Conservation (phyloP, 495 filamentous ascomycete species). For the Penicillium egyptiacum region DNA sequence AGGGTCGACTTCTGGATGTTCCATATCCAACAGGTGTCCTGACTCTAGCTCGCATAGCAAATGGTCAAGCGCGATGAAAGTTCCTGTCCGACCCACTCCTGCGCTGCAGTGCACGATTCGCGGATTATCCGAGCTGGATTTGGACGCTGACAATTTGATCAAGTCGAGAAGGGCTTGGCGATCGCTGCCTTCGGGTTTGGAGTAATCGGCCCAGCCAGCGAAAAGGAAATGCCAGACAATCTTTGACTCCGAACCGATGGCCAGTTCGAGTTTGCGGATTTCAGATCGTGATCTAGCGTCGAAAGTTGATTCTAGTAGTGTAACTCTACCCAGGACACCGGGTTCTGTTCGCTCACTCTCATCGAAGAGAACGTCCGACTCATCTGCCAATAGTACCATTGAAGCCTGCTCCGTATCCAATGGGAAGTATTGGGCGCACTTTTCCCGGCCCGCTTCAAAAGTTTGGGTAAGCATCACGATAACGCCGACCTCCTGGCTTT, state of each 20-base stretch:
- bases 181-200: constrained; percentile 78
- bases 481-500: constrained; percentile 73
- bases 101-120: constrained; percentile 92
- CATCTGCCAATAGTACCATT: constrained; percentile 62
- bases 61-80: constrained; percentile 92
- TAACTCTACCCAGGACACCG: constrained; percentile 42
- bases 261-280: constrained; percentile 55
- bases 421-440: constrained; percentile 92
- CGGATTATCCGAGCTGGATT: constrained; percentile 69
- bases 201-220: constrained; percentile 91
- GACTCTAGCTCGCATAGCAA: constrained; percentile 78
- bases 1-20: constrained; percentile 51
- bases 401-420: constrained; percentile 52
- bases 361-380: constrained; percentile 33
- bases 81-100: constrained; percentile 90
- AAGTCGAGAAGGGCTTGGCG: constrained; percentile 75
- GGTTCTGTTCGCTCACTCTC: constrained; percentile 22
- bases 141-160: constrained; percentile 70
- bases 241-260: constrained; percentile 60
- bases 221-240: constrained; percentile 89
- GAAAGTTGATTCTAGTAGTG: constrained; percentile 46
- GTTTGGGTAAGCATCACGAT: constrained; percentile 97
- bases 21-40: constrained; percentile 58
- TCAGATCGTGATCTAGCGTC: constrained; percentile 53
- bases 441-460: constrained; percentile 76